Evolutionary conservation across 495 filamentous ascomycete species (phyloP).

Genomic region (Daldinia loculata): DNA sequence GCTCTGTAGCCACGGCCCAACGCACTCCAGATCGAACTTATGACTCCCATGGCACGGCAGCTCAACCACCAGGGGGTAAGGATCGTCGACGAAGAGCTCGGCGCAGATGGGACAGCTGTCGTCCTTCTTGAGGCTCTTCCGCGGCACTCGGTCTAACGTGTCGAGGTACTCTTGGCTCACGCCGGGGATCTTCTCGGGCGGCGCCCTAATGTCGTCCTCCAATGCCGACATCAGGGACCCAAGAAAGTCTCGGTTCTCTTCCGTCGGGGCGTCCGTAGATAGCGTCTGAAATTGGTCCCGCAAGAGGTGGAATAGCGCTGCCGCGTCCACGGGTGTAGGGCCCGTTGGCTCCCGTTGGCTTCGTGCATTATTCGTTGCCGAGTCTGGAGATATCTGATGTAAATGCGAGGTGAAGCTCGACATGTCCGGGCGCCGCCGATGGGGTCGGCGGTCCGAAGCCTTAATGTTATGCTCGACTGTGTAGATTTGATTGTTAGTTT

Average conservation of each 20-base stretch:
- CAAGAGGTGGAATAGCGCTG: conserved; percentile 65
- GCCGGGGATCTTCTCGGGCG: conserved; percentile 74
- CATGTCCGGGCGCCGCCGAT: conserved; percentile 78
- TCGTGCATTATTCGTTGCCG: conserved; percentile 47
- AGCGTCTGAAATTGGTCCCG: conserved; percentile 60
- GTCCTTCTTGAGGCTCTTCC: conserved; percentile 68
- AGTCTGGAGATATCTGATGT: conserved; percentile 63
- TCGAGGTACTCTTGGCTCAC: conserved; percentile 84
- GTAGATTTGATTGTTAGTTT: conserved; percentile 4
- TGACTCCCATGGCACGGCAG: conserved; percentile 85
- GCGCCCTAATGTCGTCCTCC: conserved; percentile 68
- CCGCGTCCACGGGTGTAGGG: conserved; percentile 76
- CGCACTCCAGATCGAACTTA: conserved; percentile 91
- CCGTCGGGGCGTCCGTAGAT: conserved; percentile 57
- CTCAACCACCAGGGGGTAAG: conserved; percentile 82
- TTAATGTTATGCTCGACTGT: conserved; percentile 89
- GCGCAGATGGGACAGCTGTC: conserved; percentile 89
- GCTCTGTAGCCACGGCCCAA: conserved; percentile 89
- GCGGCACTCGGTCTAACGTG: conserved; percentile 79
- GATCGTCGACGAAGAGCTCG: conserved; percentile 81
- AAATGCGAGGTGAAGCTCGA: conserved; percentile 86
- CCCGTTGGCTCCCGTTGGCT: conserved; percentile 65
- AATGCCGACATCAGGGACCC: conserved; percentile 68
- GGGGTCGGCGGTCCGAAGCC: conserved; percentile 49
- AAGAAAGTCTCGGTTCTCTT: conserved; percentile 69